phyloP scores from a whole-genome alignment of 768 basidiomycete genomes.

The Astraeus odoratus region DNA sequence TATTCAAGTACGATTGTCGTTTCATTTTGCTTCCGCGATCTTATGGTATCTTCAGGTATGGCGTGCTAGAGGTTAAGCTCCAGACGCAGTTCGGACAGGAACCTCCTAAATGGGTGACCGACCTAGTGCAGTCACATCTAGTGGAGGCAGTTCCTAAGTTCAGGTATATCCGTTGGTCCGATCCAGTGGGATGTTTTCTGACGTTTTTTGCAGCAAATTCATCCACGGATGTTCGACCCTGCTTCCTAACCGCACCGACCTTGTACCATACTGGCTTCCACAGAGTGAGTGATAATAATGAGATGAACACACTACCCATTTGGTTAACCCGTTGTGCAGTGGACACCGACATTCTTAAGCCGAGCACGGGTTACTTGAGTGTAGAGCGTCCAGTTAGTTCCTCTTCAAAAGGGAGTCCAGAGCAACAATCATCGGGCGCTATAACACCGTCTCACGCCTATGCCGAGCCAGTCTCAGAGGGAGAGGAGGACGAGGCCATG shows the following conservation, averaged over 20 bases:
- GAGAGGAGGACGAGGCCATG: constrained; percentile 82
- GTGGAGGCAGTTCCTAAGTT: constrained; percentile 99
- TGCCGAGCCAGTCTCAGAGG: constrained; percentile 89
- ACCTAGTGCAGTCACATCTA: constrained; percentile 90
- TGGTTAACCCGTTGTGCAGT: constrained; percentile 36
- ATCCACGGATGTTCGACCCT: constrained; percentile 95
- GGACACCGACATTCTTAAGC: constrained; percentile 94
- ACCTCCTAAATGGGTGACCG: constrained; percentile 93
- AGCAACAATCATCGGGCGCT: constrained; percentile 35
- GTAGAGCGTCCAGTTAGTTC: constrained; percentile 64
- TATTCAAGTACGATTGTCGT: constrained; percentile 64
- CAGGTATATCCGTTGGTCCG: constrained; percentile 42
- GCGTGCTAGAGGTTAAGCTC: constrained; percentile 94
- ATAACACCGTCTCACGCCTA: constrained; percentile 46
- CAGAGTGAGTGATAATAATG: constrained; percentile 54
- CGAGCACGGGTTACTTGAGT: constrained; percentile 70
- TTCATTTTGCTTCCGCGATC: not conserved
- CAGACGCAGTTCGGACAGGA: constrained; percentile 95
- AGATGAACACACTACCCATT: not conserved
- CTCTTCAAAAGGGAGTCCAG: constrained; percentile 42
- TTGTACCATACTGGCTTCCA: constrained; percentile 98
- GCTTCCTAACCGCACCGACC: constrained; percentile 84
- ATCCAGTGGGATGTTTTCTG: constrained; percentile 1
- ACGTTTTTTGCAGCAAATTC: constrained; percentile 58
- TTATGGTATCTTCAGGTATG: constrained; percentile 46